Base-by-base conservation (phyloP, 2,329 filamentous ascomycete species). In the Nemania diffusa region DNA sequence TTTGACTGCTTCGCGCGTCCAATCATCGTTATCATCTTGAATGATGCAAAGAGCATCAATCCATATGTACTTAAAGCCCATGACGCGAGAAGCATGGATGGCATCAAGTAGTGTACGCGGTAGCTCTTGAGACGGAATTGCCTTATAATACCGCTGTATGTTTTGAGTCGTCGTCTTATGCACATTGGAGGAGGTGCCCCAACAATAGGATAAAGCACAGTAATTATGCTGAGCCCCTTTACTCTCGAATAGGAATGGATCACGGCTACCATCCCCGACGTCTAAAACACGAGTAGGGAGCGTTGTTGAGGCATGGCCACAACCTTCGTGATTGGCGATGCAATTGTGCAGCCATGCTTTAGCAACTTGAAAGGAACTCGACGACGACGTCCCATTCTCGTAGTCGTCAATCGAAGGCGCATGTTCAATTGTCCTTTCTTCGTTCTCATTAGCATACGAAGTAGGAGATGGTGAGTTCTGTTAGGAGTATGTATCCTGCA, bases 1-100 rank as follows among this genome's bases (percentile, higher is more conserved):
- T 26, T 53, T 46, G 37, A 55, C 20, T 48, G 59, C 59, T 34
- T 62, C 59, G 26, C 50, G 50, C 20, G 40, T 17, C 59, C 59
- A 62, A 20, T 62, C 59, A 5, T 55, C 59, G 20, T 62, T 11
- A 26, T 62, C 59, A 4, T 62, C 59, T 55, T 62, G 59, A 17
- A 62, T 62, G 50, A 62, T 62, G 27, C 59, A 55, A 34, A 46
- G 59, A 2, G 59, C 59, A 26, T 62, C 59, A 20, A 62, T 62
- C 59, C 50, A 62, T n/a, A 62, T 24, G 32, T 55, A 62, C 50
- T 46, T 55, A 2, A 62, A 62, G 2, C 59, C 59, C n/a, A 62
- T 42, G 26, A 17, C 26, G 22, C 59, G 59, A 11, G 59, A 24
- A 13, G 27, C 50, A 6, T 62, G 37, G n/a, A 62, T 55, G 5